Conservation (phyloP, 192 early-diverging fungal species). For the Allomyces macrogynus region DNA sequence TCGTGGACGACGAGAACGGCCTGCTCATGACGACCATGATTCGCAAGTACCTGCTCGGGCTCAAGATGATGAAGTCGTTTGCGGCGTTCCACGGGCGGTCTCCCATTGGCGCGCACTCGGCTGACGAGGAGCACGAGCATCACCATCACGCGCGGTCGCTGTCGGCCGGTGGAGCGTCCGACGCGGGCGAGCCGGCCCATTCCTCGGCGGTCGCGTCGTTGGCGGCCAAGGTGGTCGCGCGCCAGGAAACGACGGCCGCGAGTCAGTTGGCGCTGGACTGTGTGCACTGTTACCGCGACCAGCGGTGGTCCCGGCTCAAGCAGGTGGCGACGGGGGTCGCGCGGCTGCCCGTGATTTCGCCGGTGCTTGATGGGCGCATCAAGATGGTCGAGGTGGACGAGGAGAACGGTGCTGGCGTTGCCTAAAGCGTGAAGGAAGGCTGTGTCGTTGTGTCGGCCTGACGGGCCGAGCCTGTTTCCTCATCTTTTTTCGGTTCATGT, state of each 20-base stretch:
- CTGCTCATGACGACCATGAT: conserved; percentile 29
- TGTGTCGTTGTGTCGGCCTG: too few relatives aligned
- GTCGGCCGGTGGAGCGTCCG: not conserved
- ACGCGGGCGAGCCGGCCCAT: too few relatives aligned
- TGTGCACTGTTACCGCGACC: not conserved
- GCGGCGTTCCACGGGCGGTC: conserved; percentile 10
- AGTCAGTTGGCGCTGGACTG: not conserved
- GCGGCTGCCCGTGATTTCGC: not conserved
- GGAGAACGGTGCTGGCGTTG: too few relatives aligned
- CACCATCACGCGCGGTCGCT: not conserved
- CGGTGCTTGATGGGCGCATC: not conserved
- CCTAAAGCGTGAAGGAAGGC: too few relatives aligned
- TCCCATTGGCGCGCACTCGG: not conserved
- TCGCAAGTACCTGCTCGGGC: conserved; percentile 32
- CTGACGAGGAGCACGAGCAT: not conserved
- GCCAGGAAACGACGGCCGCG: not conserved
- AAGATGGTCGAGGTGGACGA: not conserved
- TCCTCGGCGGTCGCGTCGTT: not conserved
- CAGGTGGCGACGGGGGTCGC: not conserved
- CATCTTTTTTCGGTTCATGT: too few relatives aligned
- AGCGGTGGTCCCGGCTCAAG: not conserved
- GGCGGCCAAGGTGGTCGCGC: not conserved
- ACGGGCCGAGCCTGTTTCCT: too few relatives aligned
- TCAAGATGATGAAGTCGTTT: conserved; percentile 26
- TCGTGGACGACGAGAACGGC: conserved; percentile 43